These are phyloP conservation scores for Cercospora zeina DNA, from an alignment of 2,329 filamentous ascomycete species.

Conservation along the genomic window DNA sequence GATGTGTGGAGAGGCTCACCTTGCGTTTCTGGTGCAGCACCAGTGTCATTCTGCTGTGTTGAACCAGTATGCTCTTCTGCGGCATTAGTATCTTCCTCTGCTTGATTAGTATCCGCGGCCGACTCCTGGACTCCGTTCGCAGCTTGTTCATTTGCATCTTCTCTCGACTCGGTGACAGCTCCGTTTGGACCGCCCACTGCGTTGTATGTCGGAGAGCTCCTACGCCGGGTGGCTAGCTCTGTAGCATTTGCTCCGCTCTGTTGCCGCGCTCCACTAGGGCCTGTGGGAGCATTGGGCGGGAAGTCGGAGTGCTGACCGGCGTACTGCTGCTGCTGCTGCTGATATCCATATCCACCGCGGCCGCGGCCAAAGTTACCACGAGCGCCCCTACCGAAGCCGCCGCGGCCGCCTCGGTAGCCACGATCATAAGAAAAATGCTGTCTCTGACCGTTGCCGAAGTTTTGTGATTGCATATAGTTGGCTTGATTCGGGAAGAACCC, in stretches of 20 bases:
- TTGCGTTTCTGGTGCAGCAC: conserved; percentile 15
- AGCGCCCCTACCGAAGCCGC: conserved; percentile 44
- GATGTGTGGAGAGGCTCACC: conserved; percentile 19
- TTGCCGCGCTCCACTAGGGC: conserved; percentile 21
- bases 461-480: conserved; percentile 53
- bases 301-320: conserved; percentile 25
- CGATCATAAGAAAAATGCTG: conserved; percentile 62
- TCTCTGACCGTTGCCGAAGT: conserved; percentile 37
- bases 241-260: conserved; percentile 27
- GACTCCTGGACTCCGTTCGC: conserved; percentile 38
- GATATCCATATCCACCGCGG: conserved; percentile 34
- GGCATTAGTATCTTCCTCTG: conserved; percentile 36
- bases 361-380: conserved; percentile 31
- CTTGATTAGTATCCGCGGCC: conserved; percentile 39
- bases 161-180: conserved; percentile 19
- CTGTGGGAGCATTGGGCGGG: conserved; percentile 26
- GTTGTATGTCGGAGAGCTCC: conserved; percentile 37
- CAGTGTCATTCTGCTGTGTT: conserved; percentile 22
- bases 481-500: conserved; percentile 52
- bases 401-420: conserved; percentile 63
- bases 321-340: conserved; percentile 34
- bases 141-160: conserved; percentile 21
- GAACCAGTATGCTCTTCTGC: conserved; percentile 25
- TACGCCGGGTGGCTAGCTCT: conserved; percentile 25
- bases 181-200: conserved; percentile 29